Conservation (phyloP, 371 early-diverging fungal species). For the Coemansia sp. region DNA sequence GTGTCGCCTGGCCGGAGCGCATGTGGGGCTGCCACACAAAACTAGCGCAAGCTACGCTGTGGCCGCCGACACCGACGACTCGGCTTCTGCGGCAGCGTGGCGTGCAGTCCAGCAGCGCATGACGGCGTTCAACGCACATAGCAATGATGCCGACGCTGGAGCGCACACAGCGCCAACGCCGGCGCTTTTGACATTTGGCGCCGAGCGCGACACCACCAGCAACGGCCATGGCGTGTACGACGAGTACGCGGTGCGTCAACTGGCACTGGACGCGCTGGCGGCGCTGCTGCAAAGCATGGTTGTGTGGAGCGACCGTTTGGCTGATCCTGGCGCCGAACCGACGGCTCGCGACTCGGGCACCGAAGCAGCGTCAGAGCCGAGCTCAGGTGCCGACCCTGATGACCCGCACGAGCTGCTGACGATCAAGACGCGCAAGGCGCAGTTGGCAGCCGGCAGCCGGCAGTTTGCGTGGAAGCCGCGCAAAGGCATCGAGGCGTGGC, state of each 20-base stretch:
- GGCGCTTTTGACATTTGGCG: not conserved
- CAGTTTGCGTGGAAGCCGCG: constrained; percentile 89
- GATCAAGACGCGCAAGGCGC: constrained; percentile 77
- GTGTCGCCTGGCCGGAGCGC: constrained; percentile 55
- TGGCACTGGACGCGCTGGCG: constrained; percentile 47
- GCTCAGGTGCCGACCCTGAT: constrained; percentile 38
- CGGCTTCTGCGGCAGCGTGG: constrained; percentile 34
- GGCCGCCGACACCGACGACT: constrained; percentile 27
- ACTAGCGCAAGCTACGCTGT: constrained; percentile 25
- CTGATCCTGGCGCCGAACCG: constrained; percentile 14
- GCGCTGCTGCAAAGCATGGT: constrained; percentile 54
- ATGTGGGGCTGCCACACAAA: constrained; percentile 19
- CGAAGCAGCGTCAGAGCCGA: not conserved
- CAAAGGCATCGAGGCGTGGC: constrained; percentile 77
- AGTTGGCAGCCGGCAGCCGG: constrained; percentile 72
- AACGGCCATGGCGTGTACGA: constrained; percentile 9
- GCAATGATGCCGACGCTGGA: not conserved
- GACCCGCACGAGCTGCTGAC: constrained; percentile 73
- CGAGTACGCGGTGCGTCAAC: constrained; percentile 50
- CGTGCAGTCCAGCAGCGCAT: constrained; percentile 46
- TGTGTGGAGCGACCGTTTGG: constrained; percentile 51
- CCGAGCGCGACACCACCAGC: not conserved
- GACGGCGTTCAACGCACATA: constrained; percentile 31
- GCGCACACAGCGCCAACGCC: not conserved
- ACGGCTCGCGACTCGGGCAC: not conserved